Conservation (phyloP, 441 rosid genomes). For the Arabidopsis hybrid region DNA sequence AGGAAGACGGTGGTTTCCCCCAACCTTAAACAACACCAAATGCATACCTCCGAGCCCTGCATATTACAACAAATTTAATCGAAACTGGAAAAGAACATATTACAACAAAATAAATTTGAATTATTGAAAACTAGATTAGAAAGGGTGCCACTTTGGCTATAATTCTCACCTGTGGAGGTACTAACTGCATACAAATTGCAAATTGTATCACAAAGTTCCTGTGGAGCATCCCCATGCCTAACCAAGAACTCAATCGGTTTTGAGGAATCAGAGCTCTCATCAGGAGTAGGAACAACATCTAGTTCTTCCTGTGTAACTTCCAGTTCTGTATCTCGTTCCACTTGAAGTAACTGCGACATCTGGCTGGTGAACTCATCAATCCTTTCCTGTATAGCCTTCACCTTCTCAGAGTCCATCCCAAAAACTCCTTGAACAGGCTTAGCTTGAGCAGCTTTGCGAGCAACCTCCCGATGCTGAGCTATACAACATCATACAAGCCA, state of each 20-base stretch:
- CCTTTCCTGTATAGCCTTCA: conserved; percentile 71
- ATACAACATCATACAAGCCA: conserved; percentile 51
- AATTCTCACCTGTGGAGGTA: conserved; percentile 86
- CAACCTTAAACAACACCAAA: conserved; percentile 83
- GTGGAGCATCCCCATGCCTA: conserved; percentile 91
- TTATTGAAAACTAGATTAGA: too few species aligned
- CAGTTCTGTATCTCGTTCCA: conserved; percentile 95
- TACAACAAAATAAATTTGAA: too few species aligned
- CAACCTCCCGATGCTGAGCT: conserved; percentile 90
- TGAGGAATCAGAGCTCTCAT: conserved; percentile 65
- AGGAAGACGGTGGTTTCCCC: conserved; percentile 86
- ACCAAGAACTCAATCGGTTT: conserved; percentile 95
- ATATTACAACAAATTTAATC: conserved; percentile 35
- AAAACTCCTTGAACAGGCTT: conserved; percentile 80
- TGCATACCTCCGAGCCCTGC: conserved; percentile 97
- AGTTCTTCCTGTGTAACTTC: conserved; percentile 96
- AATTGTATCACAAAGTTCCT: conserved; percentile 96
- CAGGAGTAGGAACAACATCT: conserved; percentile 86
- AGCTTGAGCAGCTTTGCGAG: conserved; percentile 69
- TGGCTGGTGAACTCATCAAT: conserved; percentile 69
- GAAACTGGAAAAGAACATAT: conserved; percentile 4
- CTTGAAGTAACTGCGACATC: conserved; percentile 88
- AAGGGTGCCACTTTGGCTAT: too few species aligned
- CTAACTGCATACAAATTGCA: conserved; percentile 90
- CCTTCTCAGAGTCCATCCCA: conserved; percentile 84